Evolutionary conservation across 257 asterid species (phyloP), one percentile per base, ranked within the genome.

Genomic region (Nicotiana sylvestris): DNA sequence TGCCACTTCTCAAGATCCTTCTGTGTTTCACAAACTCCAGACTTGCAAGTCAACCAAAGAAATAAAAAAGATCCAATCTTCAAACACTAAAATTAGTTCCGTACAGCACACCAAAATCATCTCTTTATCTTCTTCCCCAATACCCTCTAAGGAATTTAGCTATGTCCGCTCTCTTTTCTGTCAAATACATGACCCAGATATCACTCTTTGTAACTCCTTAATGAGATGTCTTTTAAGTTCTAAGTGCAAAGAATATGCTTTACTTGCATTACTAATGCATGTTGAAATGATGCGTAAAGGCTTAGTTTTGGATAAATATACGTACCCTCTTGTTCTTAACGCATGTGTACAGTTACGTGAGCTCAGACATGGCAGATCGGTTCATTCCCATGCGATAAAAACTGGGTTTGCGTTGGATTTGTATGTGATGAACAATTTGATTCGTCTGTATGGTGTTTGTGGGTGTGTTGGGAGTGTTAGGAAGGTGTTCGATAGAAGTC

Each of bases 321-420:
- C 91, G 4, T 85, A 88, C 86, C 90, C 91, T 83, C 87, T 85
- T 82, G 86, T 85, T 25, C 72, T 88, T 33, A 87, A 87, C 74
- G 88, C 90, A 5, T 89, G 91, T 69, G 78, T 84, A 17, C 87
- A 77, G 66, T 80, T 84, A 25, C 49, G 64, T 30, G 90, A 83
- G 17, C 46, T 87, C 79, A 64, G 84, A 70, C 72, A 78, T 55
- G 90, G 90, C 66, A 80, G 79, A 17, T 82, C 77, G 83, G 79
- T 89, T 17, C 91, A 89, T 62, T 84, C 84, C 18, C 84, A 77
- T 46, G 88, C 81, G 74, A 80, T 87, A n/a, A 89, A 89, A 76
- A 82, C 57, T 56, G 88, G 88, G 83, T 87, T 81, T 82, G 82
- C 69, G 56, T 76, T 68, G 80, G 84, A 89, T 85, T 82, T 87